Conservation (phyloP, 495 filamentous ascomycete species). For the Neurospora sublineolata region DNA sequence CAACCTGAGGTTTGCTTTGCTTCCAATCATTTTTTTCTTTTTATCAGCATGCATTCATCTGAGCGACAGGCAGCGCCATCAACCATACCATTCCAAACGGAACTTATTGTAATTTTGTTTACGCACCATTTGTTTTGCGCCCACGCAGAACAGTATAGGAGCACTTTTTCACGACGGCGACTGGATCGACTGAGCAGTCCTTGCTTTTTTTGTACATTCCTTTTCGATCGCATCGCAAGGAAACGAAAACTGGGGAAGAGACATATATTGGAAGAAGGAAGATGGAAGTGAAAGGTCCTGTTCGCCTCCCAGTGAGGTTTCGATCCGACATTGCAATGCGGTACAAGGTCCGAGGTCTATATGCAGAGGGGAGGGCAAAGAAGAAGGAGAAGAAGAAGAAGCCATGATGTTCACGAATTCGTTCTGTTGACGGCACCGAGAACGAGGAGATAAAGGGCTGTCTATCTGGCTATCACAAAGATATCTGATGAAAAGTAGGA, state of each 20-base stretch:
- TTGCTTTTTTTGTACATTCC: background rate
- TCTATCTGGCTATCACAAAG: background rate
- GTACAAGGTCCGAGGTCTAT: background rate
- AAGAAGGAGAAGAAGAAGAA: background rate
- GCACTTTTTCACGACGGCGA: background rate
- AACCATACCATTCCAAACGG: background rate
- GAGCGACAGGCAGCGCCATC: background rate
- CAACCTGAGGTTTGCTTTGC: background rate
- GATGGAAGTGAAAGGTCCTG: background rate
- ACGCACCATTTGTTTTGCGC: background rate
- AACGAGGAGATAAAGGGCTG: background rate
- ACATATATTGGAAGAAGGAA: background rate
- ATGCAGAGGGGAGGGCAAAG: background rate
- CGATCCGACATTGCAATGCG: background rate
- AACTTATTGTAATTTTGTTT: background rate
- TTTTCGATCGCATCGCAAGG: background rate
- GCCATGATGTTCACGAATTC: background rate
- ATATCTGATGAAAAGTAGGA: background rate
- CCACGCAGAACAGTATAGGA: background rate
- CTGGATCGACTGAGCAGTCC: background rate
- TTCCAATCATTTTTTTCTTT: background rate
- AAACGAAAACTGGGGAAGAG: background rate
- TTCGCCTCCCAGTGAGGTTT: background rate
- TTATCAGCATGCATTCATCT: background rate
- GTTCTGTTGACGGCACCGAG: background rate